A percentile compares a stretch with the other conserved stretches of the same genome.
Evolutionary conservation across 2,329 filamentous ascomycete genomes (phyloP).

Genomic region (Phaeophleospora eucalypticola): DNA sequence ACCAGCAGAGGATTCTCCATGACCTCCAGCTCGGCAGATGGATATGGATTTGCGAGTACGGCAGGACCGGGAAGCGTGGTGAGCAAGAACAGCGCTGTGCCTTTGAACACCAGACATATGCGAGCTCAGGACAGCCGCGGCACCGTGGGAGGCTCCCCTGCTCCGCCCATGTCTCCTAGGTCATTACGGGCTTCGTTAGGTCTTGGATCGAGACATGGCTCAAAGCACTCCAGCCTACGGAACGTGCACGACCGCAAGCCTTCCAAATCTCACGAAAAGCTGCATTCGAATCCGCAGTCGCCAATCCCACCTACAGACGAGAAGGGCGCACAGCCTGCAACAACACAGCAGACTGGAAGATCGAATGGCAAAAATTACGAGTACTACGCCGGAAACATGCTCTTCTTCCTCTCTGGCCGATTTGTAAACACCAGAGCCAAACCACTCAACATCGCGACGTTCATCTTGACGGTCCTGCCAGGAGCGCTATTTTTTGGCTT

Average conservation of each 20-base stretch:
- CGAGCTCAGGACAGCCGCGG: constrained; percentile 10
- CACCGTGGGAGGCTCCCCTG: neutral
- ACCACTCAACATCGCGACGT: constrained; percentile 86
- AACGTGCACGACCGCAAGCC: constrained; percentile 15
- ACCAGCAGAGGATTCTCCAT: constrained; percentile 71
- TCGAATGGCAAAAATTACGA: constrained; percentile 69
- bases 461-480: constrained; percentile 72
- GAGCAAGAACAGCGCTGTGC: constrained; percentile 72
- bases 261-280: constrained; percentile 50
- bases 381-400: constrained; percentile 89
- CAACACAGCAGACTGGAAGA: neutral
- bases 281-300: constrained; percentile 76
- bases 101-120: constrained; percentile 44
- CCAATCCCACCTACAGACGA: constrained; percentile 41
- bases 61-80: constrained; percentile 50
- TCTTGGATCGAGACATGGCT: constrained; percentile 11
- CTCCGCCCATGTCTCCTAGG: constrained; percentile 27
- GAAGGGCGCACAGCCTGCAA: constrained; percentile 7
- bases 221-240: constrained; percentile 17
- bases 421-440: constrained; percentile 77
- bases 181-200: constrained; percentile 29
- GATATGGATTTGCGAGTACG: constrained; percentile 3
- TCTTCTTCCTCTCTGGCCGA: constrained; percentile 81
- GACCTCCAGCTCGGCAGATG: constrained; percentile 40
- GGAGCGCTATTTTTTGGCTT: constrained; percentile 78